These are phyloP conservation scores for Candida caryicola DNA, from an alignment of 805 yeast genomes.

Conservation along the genomic window DNA sequence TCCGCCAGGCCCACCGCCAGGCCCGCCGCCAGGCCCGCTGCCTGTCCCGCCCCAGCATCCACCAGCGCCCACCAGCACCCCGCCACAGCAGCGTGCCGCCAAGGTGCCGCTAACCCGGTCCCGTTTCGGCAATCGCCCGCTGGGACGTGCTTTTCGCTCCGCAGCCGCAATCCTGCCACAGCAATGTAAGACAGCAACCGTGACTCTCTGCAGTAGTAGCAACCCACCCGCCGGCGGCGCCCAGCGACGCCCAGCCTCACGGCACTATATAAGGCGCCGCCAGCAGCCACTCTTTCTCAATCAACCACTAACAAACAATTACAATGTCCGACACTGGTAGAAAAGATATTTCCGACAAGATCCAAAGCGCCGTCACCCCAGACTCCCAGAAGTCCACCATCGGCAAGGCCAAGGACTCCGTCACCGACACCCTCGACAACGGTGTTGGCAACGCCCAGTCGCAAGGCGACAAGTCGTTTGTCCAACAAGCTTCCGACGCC, in stretches of 20 bases:
- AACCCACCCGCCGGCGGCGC: no score
- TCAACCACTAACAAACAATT: constrained; percentile 2
- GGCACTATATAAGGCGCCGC: background rate
- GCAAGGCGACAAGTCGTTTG: constrained; percentile 35
- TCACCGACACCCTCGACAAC: constrained; percentile 36
- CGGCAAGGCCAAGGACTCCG: constrained; percentile 37
- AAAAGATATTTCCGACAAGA: constrained; percentile 40
- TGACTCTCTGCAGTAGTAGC: background rate
- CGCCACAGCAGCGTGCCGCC: no score
- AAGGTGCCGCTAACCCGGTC: no score
- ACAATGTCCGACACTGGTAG: constrained; percentile 44
- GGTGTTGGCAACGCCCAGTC: constrained; percentile 36
- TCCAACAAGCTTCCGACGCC: constrained; percentile 45
- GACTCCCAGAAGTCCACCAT: constrained; percentile 39
- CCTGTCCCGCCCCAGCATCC: no score
- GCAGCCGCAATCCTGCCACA: background rate
- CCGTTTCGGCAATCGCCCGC: no score
- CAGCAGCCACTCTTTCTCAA: background rate
- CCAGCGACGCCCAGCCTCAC: background rate
- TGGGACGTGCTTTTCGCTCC: no score
- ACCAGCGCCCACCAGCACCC: no score
- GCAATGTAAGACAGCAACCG: background rate
- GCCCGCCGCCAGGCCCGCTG: no score
- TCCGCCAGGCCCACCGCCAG: no score
- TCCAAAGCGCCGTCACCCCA: constrained; percentile 38